phyloP scores from a whole-genome alignment of 2,329 filamentous ascomycete genomes.

The Calonectria ilicicola region DNA sequence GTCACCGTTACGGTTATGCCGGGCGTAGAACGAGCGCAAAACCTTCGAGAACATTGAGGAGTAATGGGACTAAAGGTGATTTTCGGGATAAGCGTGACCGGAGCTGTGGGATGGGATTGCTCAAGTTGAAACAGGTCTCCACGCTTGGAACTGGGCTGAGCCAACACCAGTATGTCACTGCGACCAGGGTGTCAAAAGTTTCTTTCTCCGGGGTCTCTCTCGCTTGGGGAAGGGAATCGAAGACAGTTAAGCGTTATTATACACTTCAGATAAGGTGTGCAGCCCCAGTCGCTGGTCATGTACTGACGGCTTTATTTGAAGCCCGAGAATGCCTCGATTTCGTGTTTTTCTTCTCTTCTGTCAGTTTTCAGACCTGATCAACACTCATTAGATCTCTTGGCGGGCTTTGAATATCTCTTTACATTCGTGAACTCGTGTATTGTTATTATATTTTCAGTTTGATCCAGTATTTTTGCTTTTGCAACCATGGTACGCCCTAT shows the following conservation, averaged over 20 bases:
- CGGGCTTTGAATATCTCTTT: not conserved
- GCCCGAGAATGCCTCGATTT: not conserved
- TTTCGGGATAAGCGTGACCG: not conserved
- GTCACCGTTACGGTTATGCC: not conserved
- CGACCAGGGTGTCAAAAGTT: not conserved
- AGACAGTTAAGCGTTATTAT: not conserved
- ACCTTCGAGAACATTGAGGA: not conserved
- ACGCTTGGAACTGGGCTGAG: not conserved
- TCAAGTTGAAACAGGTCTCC: not conserved
- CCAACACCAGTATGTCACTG: not conserved
- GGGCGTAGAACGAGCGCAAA: not conserved
- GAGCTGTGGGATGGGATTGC: not conserved
- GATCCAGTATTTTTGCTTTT: too few relatives aligned
- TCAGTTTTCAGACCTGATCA: not conserved
- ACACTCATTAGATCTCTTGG: not conserved
- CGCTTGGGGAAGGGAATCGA: not conserved
- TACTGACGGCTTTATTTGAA: not conserved
- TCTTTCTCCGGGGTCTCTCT: not conserved
- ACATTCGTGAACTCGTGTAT: not conserved
- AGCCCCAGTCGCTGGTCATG: not conserved
- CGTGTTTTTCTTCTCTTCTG: not conserved
- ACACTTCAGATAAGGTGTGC: not conserved
- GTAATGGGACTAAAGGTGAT: not conserved
- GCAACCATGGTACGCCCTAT: not conserved
- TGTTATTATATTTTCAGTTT: not conserved